Evolutionary conservation across 2,329 filamentous ascomycete species (phyloP), one percentile per base, ranked within the genome.

Genomic region (Neonectria neomacrospora): DNA sequence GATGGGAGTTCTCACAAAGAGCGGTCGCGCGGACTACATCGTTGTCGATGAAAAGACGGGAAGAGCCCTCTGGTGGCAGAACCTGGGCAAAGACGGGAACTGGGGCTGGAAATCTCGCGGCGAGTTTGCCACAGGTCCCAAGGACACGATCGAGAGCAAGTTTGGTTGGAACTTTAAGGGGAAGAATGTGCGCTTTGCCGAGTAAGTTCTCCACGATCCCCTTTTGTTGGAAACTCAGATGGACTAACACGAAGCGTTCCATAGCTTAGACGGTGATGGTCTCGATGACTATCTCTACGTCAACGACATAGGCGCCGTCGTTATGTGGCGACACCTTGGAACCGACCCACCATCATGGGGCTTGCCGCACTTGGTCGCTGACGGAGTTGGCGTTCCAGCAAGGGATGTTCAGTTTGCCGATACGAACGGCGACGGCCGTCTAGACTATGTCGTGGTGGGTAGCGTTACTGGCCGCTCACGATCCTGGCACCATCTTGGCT

Each of bases 351-450:
- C 26, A 32, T 41, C 42, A 2, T 52, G 28, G 54, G 34, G 47
- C 2, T 47, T n/a, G 7, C 22, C 45, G 10, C 14, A 30, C 22
- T 22, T 48, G 5, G 39, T 58, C 0, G 47, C 55, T 14, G 55
- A 58, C 8, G 44, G 44, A 30, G 45, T 41, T 23, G 41, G 28
- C 32, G 45, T 42, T 18, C 16, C n/a, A 3, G 11, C 55, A 12
- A n/a, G 14, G 11, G 42, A 44, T 39, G 67, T 71, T 1, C 37
- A 23, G 0, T 71, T 64, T 2, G 68, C 68, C 1, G 68, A 71
- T 20, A 26, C 68, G 26, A 55, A 71, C 6, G 68, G 68, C 1
- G 66, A 71, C 16, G 42, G 66, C 0, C 67, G 67, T 16, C 52
- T 39, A 11, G 68, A 70, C 18, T 69, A 71, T 9, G 56, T 71